Evolutionary conservation across 164 flowering plant species (phyloP).

Genomic region (Magnolia officinalis): DNA sequence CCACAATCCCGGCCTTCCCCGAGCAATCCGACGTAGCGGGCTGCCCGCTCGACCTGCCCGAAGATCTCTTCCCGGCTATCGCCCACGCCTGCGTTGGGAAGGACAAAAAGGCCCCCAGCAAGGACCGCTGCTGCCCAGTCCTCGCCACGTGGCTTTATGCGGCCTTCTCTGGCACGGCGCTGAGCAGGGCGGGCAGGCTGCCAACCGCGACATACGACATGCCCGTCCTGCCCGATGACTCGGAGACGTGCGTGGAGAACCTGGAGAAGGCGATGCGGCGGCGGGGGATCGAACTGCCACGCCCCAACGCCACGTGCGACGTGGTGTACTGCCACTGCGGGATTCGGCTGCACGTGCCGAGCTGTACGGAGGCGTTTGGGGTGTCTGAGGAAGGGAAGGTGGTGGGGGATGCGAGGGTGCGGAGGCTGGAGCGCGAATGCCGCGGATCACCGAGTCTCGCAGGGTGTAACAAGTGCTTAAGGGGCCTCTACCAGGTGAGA

Average conservation of each 20-base stretch:
- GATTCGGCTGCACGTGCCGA: slow-evolving; percentile 62
- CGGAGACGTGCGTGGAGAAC: slow-evolving; percentile 77
- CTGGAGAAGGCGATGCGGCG: slow-evolving; percentile 45
- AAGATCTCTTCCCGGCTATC: slow-evolving; percentile 48
- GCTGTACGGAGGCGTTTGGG: slow-evolving; percentile 65
- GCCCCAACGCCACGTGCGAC: slow-evolving; percentile 77
- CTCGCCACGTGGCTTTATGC: slow-evolving; percentile 87
- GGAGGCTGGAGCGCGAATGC: slow-evolving; percentile 60
- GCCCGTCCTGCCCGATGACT: slow-evolving; percentile 84
- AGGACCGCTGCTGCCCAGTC: slow-evolving; percentile 74
- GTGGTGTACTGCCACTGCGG: slow-evolving; percentile 83
- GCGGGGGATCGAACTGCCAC: slow-evolving; percentile 43
- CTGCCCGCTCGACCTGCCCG: slow-evolving; percentile 70
- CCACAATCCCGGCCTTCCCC: slow-evolving; percentile 85
- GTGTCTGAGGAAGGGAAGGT: slow-evolving; percentile 41
- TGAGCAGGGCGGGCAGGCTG: slow-evolving; percentile 25
- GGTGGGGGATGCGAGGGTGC: slow-evolving; percentile 42
- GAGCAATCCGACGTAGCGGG: slow-evolving; percentile 61
- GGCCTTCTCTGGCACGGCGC: slow-evolving; percentile 69
- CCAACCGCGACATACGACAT: slow-evolving; percentile 25
- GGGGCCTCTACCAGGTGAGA: slow-evolving; percentile 48
- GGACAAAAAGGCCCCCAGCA: slow-evolving; percentile 20
- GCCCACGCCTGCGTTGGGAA: slow-evolving; percentile 42
- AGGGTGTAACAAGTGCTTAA: slow-evolving; percentile 75
- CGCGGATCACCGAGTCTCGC: slow-evolving; percentile 32